Conservation (phyloP, 75 land plant species). For the Picea glauca region DNA sequence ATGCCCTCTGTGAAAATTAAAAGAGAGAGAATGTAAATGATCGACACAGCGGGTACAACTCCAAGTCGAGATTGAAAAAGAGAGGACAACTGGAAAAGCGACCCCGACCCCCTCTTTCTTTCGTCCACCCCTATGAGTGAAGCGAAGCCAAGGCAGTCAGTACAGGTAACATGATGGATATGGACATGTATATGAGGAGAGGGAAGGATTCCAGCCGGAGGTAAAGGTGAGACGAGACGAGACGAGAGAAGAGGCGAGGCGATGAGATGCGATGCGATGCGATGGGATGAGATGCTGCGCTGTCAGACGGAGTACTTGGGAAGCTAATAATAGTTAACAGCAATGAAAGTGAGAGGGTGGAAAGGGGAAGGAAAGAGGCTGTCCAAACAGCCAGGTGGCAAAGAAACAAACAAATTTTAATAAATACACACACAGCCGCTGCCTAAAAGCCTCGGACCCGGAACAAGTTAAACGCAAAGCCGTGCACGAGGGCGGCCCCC, state of each 20-base stretch:
- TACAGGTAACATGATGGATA: background rate
- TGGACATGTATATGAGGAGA: conserved; percentile 5
- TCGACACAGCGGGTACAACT: background rate
- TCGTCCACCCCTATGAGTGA: no score
- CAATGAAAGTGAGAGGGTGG: conserved; percentile 8
- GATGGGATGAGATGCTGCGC: conserved; percentile 5
- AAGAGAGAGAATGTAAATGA: no score
- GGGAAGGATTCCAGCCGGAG: background rate
- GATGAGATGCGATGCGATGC: background rate
- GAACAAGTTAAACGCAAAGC: background rate
- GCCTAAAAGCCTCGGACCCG: background rate
- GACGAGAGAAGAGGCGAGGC: no score
- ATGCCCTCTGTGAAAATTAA: background rate
- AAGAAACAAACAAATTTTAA: background rate
- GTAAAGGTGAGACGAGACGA: no score
- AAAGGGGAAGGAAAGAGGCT: conserved; percentile 6
- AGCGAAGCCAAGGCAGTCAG: background rate
- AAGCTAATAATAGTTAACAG: conserved; percentile 15
- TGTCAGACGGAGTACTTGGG: conserved; percentile 15
- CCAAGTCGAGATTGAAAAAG: background rate
- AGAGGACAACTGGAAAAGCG: background rate
- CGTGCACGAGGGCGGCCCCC: background rate
- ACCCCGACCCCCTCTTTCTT: no score
- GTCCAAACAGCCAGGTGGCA: conserved; percentile 3
- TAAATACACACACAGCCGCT: background rate